Conservation (phyloP, 768 basidiomycete species). For the Termitomyces sp. region DNA sequence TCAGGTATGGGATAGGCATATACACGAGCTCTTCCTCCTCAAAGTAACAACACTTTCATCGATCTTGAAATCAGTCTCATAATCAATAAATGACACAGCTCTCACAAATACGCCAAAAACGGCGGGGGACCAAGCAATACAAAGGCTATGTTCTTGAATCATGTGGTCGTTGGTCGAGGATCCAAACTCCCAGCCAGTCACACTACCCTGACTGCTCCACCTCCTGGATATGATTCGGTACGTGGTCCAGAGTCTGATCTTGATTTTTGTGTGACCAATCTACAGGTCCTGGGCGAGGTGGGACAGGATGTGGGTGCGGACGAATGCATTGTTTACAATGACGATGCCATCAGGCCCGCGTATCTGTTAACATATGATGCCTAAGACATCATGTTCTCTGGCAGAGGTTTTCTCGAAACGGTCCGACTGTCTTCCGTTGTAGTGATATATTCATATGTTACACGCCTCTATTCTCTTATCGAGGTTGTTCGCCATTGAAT, state of each 20-base stretch:
- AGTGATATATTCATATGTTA: background rate
- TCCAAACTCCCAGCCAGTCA: background rate
- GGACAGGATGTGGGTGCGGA: background rate
- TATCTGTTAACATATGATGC: background rate
- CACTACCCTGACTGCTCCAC: background rate
- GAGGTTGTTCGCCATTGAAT: background rate
- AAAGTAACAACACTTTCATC: slow-evolving; percentile 35
- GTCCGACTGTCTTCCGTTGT: background rate
- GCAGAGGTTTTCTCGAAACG: background rate
- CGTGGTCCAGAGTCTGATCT: background rate
- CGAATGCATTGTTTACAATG: background rate
- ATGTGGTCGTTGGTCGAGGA: background rate
- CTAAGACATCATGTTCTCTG: background rate
- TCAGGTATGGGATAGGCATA: slow-evolving; percentile 62
- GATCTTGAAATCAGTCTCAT: background rate
- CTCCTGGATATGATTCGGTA: background rate
- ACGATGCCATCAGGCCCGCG: background rate
- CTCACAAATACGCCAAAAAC: background rate
- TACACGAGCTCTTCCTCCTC: slow-evolving; percentile 76
- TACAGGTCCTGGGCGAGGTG: background rate
- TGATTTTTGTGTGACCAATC: background rate
- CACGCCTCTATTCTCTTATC: background rate
- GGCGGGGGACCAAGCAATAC: background rate
- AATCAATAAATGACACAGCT: background rate
- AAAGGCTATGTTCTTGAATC: background rate